A percentile compares a stretch with the other conserved stretches of the same genome.
These are phyloP conservation scores for Wickerhamomyces sp. DNA, from an alignment of 1,139 yeast species.

Conservation along the genomic window DNA sequence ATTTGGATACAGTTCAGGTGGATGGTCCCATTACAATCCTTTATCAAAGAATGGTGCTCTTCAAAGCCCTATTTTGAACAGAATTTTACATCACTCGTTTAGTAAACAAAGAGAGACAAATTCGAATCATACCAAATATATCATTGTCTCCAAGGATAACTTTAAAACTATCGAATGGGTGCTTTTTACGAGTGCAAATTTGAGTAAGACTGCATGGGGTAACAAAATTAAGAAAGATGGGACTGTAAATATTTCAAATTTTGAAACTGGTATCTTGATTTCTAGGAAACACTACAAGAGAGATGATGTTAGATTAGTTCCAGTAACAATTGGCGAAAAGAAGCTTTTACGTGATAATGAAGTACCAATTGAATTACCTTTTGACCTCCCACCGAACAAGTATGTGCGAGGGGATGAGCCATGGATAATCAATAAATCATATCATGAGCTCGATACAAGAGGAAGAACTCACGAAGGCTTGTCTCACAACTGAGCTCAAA, in stretches of 20 bases:
- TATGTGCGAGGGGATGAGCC: slow-evolving; percentile 41
- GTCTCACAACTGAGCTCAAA: too few relatives aligned
- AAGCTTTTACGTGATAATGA: slow-evolving; percentile 11
- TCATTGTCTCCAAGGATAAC: slow-evolving; percentile 41
- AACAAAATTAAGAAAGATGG: slow-evolving; percentile 8
- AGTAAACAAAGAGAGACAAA: slow-evolving; percentile 28
- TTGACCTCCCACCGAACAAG: slow-evolving; percentile 41
- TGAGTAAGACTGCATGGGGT: slow-evolving; percentile 73
- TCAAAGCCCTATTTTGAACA: slow-evolving; percentile 5
- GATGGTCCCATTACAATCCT: slow-evolving; percentile 48
- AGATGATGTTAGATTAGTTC: slow-evolving; percentile 21
- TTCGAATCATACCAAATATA: slow-evolving; percentile 42
- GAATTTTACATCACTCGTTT: slow-evolving; percentile 22
- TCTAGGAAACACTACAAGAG: slow-evolving; percentile 23
- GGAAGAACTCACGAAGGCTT: not conserved
- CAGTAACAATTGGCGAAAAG: slow-evolving; percentile 34
- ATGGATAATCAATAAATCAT: slow-evolving; percentile 35
- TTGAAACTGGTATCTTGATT: slow-evolving; percentile 55
- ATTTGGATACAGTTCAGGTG: slow-evolving; percentile 45
- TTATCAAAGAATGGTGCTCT: slow-evolving; percentile 24
- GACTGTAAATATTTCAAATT: slow-evolving; percentile 24
- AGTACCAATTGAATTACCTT: slow-evolving; percentile 46
- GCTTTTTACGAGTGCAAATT: slow-evolving; percentile 59
- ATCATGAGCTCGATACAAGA: slow-evolving; percentile 10
- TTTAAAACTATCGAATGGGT: slow-evolving; percentile 55